Evolutionary conservation across 2,329 filamentous ascomycete species (phyloP).

Genomic region (Ceratocystis cacaofunesta): DNA sequence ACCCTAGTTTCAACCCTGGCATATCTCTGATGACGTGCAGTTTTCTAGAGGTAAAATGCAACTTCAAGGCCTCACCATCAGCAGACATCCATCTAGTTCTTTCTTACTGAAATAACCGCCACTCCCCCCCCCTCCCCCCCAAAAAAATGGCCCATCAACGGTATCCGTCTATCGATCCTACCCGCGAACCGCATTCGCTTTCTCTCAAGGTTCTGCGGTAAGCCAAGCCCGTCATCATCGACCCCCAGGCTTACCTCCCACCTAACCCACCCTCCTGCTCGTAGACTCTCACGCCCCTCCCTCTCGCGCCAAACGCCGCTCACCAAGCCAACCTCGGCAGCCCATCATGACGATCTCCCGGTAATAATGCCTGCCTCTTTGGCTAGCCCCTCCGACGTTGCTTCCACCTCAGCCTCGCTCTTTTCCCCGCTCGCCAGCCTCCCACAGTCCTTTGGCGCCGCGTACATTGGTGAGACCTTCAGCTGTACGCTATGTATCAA

Average conservation of each 20-base stretch:
- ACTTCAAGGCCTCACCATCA: no score
- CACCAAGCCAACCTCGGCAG: conserved; percentile 27
- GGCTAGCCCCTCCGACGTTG: neutral
- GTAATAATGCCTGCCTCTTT: conserved; percentile 7
- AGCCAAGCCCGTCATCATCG: conserved; percentile 14
- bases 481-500: conserved; percentile 92
- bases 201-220: conserved; percentile 64
- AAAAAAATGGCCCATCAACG: conserved; percentile 42
- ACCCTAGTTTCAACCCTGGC: no score
- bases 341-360: conserved; percentile 22
- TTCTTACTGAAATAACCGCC: no score
- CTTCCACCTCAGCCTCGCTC: conserved; percentile 7
- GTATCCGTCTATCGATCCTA: conserved; percentile 40
- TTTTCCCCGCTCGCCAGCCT: conserved; percentile 15
- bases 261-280: neutral
- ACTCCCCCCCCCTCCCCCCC: neutral
- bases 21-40: no score
- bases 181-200: conserved; percentile 64
- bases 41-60: no score
- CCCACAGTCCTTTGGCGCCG: conserved; percentile 61
- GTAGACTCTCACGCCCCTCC: conserved; percentile 67
- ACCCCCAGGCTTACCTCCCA: neutral
- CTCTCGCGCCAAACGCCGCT: conserved; percentile 53
- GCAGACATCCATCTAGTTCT: no score
- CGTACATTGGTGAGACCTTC: conserved; percentile 91